These are phyloP conservation scores for Pyropia yezoensis DNA, from an alignment of 23 red algal genomes.

Conservation along the genomic window DNA sequence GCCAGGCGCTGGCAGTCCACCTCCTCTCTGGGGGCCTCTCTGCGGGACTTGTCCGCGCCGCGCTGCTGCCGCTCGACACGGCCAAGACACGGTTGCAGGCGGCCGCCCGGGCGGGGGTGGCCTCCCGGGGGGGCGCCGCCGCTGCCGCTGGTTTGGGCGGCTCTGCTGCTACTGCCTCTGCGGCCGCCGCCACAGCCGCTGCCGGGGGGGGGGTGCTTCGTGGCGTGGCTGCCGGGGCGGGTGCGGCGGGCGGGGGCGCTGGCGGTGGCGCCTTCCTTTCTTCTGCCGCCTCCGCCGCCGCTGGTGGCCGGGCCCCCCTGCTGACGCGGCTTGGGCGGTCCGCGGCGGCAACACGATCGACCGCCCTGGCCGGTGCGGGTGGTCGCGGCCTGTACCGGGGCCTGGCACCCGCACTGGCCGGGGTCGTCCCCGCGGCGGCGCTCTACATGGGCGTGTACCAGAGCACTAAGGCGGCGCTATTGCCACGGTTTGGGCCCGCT, in stretches of 20 bases:
- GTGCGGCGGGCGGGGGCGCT: no score
- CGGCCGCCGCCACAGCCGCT: no score
- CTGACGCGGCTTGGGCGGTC: neutral
- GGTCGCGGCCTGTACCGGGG: constrained; percentile 63
- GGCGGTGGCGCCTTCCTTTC: no score
- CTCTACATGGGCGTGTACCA: constrained; percentile 59
- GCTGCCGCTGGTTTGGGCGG: neutral
- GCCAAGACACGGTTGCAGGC: constrained; percentile 69
- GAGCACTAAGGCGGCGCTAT: constrained; percentile 9
- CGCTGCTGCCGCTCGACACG: constrained; percentile 59
- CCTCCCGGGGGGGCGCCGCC: neutral
- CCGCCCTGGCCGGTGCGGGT: constrained; percentile 18
- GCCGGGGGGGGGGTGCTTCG: no score
- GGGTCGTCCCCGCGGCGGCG: constrained; percentile 52
- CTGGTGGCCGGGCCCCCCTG: neutral
- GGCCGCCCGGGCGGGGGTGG: neutral
- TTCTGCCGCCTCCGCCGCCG: no score
- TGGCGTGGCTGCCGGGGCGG: no score
- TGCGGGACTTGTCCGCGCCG: constrained; percentile 36
- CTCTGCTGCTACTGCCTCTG: no score
- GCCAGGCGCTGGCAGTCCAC: constrained; percentile 27
- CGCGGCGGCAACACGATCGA: neutral
- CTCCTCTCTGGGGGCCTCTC: constrained; percentile 42
- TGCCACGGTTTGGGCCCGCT: constrained; percentile 4
- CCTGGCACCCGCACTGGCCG: constrained; percentile 34